phyloP scores from a whole-genome alignment of 768 basidiomycete species.

The Rhizopogon roseolus region DNA sequence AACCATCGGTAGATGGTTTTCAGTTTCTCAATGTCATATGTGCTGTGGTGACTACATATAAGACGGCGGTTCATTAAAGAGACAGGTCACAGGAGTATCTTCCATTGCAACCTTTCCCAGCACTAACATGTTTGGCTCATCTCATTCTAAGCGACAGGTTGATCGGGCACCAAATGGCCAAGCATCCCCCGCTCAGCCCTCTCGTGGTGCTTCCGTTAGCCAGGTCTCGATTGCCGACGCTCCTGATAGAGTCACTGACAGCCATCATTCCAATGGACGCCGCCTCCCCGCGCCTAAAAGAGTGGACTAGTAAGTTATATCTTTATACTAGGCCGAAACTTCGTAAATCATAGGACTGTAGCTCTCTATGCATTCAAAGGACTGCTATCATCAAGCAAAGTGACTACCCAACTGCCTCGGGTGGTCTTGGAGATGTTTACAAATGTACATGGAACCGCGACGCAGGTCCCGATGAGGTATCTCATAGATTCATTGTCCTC shows the following conservation, averaged over 20 bases:
- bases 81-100: background rate
- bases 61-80: background rate
- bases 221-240: background rate
- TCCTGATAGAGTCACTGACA: background rate
- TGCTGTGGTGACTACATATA: background rate
- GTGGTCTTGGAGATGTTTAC: conserved; percentile 43
- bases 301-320: background rate
- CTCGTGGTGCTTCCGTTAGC: background rate
- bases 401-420: conserved; percentile 5
- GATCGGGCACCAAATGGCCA: background rate
- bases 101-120: background rate
- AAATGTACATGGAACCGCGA: conserved; percentile 14
- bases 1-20: background rate
- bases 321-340: too few species aligned
- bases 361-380: background rate
- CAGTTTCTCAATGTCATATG: background rate
- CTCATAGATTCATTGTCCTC: background rate
- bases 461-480: background rate
- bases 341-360: background rate
- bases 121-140: background rate
- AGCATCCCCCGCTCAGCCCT: background rate
- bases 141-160: background rate
- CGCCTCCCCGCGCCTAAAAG: background rate
- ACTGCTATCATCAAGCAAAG: background rate
- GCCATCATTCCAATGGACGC: background rate